Conservation (phyloP, 164 flowering plant species). For the Amborella trichopoda region DNA sequence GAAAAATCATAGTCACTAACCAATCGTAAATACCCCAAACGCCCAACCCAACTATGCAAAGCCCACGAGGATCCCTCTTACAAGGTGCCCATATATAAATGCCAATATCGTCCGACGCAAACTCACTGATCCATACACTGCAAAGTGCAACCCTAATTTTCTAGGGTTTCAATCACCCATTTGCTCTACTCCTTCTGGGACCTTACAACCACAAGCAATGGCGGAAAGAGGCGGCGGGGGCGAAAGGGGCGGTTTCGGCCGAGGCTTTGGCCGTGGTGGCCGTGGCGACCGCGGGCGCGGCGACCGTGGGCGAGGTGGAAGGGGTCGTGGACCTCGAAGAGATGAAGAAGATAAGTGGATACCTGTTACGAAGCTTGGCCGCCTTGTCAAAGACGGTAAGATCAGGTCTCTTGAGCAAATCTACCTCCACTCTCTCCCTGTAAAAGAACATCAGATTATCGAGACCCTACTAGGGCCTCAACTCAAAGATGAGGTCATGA, state of each 20-base stretch:
- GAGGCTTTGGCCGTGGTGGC: slow-evolving; percentile 3
- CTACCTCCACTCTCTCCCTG: slow-evolving; percentile 4
- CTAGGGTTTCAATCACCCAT: no score
- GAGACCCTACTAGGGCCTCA: slow-evolving; percentile 29
- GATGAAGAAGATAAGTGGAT: slow-evolving; percentile 5
- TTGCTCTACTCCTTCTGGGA: no score
- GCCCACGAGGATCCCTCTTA: no score
- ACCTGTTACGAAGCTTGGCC: slow-evolving; percentile 4
- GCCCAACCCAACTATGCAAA: no score
- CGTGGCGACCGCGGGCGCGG: slow-evolving; percentile 1
- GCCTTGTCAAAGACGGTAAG: slow-evolving; percentile 4
- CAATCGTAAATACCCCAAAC: no score
- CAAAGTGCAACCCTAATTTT: no score
- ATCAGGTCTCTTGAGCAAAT: slow-evolving; percentile 1
- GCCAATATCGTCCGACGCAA: no score
- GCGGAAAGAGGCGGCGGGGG: slow-evolving; percentile 1
- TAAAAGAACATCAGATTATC: slow-evolving; percentile 6
- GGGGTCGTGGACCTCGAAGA: background rate
- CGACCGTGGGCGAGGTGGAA: slow-evolving; percentile 2
- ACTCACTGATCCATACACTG: no score
- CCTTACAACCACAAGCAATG: background rate
- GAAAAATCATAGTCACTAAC: no score
- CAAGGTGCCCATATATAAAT: no score
- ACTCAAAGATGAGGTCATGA: slow-evolving; percentile 81
- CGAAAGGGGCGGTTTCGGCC: slow-evolving; percentile 1